Base-by-base conservation (phyloP, 2,329 filamentous ascomycete genomes). In the Pezicula radicicola region DNA sequence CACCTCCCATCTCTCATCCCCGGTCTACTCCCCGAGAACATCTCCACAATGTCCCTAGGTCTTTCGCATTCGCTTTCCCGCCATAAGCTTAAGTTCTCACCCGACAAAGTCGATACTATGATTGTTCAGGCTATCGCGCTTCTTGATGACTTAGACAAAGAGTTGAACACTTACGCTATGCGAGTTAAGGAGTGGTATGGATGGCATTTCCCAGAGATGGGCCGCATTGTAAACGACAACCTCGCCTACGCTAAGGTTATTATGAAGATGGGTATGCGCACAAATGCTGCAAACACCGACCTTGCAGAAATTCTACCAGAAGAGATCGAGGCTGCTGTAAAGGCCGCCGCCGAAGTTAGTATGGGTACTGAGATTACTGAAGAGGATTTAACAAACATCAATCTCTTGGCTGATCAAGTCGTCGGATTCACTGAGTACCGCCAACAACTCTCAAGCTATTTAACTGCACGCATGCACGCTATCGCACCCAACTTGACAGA, bases 151-250 rank as follows among this genome's bases (percentile, higher is more conserved):
- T 78, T 99, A 56, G 94, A 99, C 78, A 99, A 99, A 80, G 94
- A 99, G 74, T 79, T 99, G 59, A 99, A 99, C 78, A 94, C 90
- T 63, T 97, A 97, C 69, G 93, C 94, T 59, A 99, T 99, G 94
- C 83, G 94, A 71, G 91, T 97, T 56, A 97, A 97, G 84, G 94
- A 99, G 74, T 99, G 94, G 94, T 99, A 99, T 70, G 94, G 94
- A 66, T 99, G 94, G 94, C 94, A 97, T 75, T 99, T 97, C 78
- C 94, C 94, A 39, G 94, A 99, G 77, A 85, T 99, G 81, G 92
- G 90, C 67, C 93, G 92, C 75, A 96, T 97, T 67, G 81, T 97
- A 62, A 95, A 95, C 72, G 94, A 99, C 80, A 99, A 99, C 75
- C 77, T 96, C 57, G 92, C 92, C 59, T 99, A 96, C 70, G 86